Base-by-base conservation (phyloP, 192 early-diverging fungal species). In the Pilobolus umbonatus region DNA sequence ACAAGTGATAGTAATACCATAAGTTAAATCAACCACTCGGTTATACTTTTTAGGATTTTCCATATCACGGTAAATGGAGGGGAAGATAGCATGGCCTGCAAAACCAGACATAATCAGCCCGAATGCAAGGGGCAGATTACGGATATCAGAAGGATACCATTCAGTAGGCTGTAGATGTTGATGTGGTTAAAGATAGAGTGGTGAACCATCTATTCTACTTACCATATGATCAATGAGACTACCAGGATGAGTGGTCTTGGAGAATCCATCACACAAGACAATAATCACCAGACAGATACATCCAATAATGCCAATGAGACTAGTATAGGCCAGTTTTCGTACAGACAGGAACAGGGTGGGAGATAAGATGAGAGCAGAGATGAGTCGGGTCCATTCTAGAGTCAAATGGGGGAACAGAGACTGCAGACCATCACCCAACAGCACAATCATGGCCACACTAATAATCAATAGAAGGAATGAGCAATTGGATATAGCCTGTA, bases 11-110 rank as follows among this genome's bases (percentile, higher is more conserved):
- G 74, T 73, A 22, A 77, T 61, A 12, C 65, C n/a, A 66, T 84
- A 89, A 10, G 81, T 79, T 0, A 62, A 47, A 47, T 88, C 78
- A 0, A 89, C 69, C 55, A 75, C 68, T 1, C 24, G 42, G n/a
- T 66, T 70, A 65, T 75, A 87, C 17, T 64, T 15, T 4, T 53
- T 42, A 3, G 75, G 76, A 15, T 67, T 58, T 19, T 69, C 67
- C 81, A 89, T 84, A 60, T 89, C 87, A 10, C 76, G 65, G 58
- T 84, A 83, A 17, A 89, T 76, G 2, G 72, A 68, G 15, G 87
- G 86, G 51, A 87, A 81, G 5, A 88, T 76, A 22, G 83, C 78
- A 67, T 88, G 86, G 28, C 81, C 82, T 43, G 76, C 74, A 54
- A 83, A 79, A 1, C 80, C 80, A n/a, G 70, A 66, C 69, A 85